These are phyloP conservation scores for Tanozyma kutaoensis DNA, from an alignment of 805 yeast species.

Conservation along the genomic window DNA sequence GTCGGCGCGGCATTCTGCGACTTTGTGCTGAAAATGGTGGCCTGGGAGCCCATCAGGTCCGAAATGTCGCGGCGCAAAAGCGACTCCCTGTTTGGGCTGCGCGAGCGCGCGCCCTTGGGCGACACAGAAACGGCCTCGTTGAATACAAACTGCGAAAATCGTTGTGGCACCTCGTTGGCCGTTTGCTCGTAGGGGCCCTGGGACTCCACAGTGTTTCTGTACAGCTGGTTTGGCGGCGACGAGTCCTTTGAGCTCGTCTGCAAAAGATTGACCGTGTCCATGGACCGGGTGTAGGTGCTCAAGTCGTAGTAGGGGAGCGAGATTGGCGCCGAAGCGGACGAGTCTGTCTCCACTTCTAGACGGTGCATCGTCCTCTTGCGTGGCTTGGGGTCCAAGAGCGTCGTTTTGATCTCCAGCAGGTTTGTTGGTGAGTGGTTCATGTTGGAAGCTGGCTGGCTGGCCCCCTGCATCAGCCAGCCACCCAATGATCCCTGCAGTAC, in stretches of 20 bases:
- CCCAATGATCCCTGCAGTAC: background rate
- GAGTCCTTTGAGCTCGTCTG: slow-evolving; percentile 10
- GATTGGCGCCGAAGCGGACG: slow-evolving; percentile 3
- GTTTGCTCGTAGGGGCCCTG: background rate
- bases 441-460: slow-evolving; percentile 7
- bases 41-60: slow-evolving; percentile 28
- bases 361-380: no score
- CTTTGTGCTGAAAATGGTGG: slow-evolving; percentile 31
- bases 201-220: no score
- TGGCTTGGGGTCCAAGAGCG: no score
- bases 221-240: no score
- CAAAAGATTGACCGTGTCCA: slow-evolving; percentile 5
- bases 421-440: background rate
- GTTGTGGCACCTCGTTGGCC: slow-evolving; percentile 22
- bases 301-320: slow-evolving; percentile 4
- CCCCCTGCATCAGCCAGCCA: background rate
- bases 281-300: slow-evolving; percentile 5
- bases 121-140: slow-evolving; percentile 13
- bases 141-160: slow-evolving; percentile 25
- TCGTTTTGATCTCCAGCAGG: no score
- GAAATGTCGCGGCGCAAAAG: slow-evolving; percentile 14
- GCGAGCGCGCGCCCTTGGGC: slow-evolving; percentile 2
- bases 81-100: slow-evolving; percentile 1
- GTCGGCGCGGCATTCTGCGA: no score
- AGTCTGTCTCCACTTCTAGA: slow-evolving; percentile 3